These are phyloP conservation scores for Linnemannia schmuckeri DNA, from an alignment of 192 early-diverging fungal species.

Conservation along the genomic window DNA sequence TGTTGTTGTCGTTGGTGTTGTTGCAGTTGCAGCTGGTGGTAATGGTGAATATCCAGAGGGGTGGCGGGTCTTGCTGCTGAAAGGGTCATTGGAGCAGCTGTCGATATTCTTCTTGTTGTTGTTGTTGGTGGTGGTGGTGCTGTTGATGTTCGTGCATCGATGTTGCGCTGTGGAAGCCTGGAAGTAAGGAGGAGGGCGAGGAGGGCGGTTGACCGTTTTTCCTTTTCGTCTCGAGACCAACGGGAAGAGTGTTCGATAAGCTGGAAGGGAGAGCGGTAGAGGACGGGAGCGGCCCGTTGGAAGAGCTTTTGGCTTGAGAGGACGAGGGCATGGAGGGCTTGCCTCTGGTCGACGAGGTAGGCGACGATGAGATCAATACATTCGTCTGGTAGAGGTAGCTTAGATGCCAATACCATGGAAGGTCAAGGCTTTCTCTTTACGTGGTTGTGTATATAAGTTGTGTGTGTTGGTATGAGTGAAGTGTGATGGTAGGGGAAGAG, in stretches of 20 bases:
- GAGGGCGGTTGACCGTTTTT: conserved; percentile 19
- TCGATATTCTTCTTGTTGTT: not conserved
- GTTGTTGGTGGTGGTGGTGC: not conserved
- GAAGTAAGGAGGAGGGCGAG: conserved; percentile 40
- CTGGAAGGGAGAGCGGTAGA: conserved; percentile 38
- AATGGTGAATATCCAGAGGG: not conserved
- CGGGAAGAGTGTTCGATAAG: conserved; percentile 23
- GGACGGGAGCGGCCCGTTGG: conserved; percentile 34
- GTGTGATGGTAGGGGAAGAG: not conserved
- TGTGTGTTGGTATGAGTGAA: not conserved
- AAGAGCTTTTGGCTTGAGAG: conserved; percentile 38
- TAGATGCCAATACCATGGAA: conserved; percentile 44
- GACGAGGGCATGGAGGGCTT: conserved; percentile 49
- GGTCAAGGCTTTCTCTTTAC: not conserved
- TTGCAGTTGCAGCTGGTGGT: not conserved
- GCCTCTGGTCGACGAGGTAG: conserved; percentile 37
- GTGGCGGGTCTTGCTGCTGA: not conserved
- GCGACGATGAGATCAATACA: conserved; percentile 51
- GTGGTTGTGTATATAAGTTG: not conserved
- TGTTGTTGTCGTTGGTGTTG: not conserved
- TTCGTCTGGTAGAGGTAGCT: conserved; percentile 51
- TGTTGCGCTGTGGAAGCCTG: not conserved
- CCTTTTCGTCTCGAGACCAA: conserved; percentile 27
- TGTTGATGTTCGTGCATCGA: not conserved
- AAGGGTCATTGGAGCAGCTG: not conserved